Percentiles rank a stretch among this genome's conserved stretches.
Conservation (phyloP, 768 basidiomycete species). For the Chalciporus pseudorubinellus region DNA sequence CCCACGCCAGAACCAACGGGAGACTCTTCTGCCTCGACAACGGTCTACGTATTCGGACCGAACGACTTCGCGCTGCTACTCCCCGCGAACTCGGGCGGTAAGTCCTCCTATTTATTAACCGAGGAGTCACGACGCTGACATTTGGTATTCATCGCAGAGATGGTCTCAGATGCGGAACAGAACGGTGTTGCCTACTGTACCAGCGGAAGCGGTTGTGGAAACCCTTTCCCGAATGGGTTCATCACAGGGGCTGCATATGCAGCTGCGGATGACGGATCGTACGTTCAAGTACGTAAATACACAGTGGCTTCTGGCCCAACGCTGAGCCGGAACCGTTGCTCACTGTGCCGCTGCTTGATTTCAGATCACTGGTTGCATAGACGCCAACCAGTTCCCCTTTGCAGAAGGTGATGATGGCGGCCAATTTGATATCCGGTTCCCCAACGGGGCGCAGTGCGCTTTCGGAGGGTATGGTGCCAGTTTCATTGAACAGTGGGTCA, state of each 20-base stretch:
- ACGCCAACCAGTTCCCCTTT: constrained; percentile 30
- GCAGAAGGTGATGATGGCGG: constrained; percentile 42
- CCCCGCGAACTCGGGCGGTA: constrained; percentile 33
- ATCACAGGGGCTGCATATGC: constrained; percentile 36
- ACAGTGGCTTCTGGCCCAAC: too few species aligned
- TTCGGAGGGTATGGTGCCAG: constrained; percentile 52
- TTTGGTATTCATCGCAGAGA: constrained; percentile 26
- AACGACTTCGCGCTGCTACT: constrained; percentile 37
- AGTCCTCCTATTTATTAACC: neutral
- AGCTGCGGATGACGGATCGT: constrained; percentile 36
- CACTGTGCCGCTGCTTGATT: neutral
- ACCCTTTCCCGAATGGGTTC: constrained; percentile 34
- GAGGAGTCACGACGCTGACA: neutral
- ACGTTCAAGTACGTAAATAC: constrained; percentile 33
- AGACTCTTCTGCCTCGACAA: constrained; percentile 30
- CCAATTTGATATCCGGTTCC: constrained; percentile 50
- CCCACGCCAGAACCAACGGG: constrained; percentile 45
- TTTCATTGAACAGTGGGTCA: constrained; percentile 47
- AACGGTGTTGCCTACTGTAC: constrained; percentile 40
- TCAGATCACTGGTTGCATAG: constrained; percentile 42
- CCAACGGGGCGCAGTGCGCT: constrained; percentile 51
- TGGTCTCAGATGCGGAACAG: constrained; percentile 39
- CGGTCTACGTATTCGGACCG: constrained; percentile 32
- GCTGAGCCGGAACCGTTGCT: neutral
- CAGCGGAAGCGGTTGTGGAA: constrained; percentile 28